Base-by-base conservation (phyloP, 2,329 filamentous ascomycete genomes). In the Stagonosporopsis vannaccii region DNA sequence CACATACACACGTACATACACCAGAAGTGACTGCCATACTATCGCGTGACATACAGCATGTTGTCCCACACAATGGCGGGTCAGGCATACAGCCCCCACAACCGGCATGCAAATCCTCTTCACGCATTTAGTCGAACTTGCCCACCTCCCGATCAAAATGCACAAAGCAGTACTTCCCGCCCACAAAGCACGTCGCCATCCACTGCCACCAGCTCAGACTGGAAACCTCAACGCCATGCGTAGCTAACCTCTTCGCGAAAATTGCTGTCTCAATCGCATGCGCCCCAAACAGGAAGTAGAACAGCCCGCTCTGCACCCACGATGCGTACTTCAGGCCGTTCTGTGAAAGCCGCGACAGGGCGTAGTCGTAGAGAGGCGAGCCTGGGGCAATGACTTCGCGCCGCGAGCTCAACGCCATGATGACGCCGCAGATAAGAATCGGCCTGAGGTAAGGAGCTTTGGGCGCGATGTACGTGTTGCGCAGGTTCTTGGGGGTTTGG, bases 171-270 rank as follows among this genome's bases (percentile, higher is more conserved):
- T 61, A 69, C 47, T 62, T 55, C 1, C 68, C 66, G 0, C 67
- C 66, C 2, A 69, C 50, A 42, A 66, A 71, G 46, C 68, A 68
- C 22, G 66, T 69, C 1, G 39, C 64, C 22, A 70, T 58, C 67
- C 67, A 69, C 47, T 69, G 63, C 40, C 48, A 63, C 66, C 68
- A 69, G 11, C 58, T 53, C 3, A 32, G 19, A 30, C 65, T 67
- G 12, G 46, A 12, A 1, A 62, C 40, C n/a, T 56, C 45, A 1
- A 71, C 56, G 0, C 68, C 63, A 35, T 66, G 61, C 23, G 53
- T 52, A 0, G 40, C 54, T 36, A 70, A 30, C 19, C 59, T 50
- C 42, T 54, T 60, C 5, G 60, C 57, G 20, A 71, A 69, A 2
- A 65, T 49, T 4, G 48, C 62, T 9, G 63, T 64, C 39, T 70